Evolutionary conservation across 1,284 basidiomycete species (phyloP).

Genomic region (Rhodotorula sp.): DNA sequence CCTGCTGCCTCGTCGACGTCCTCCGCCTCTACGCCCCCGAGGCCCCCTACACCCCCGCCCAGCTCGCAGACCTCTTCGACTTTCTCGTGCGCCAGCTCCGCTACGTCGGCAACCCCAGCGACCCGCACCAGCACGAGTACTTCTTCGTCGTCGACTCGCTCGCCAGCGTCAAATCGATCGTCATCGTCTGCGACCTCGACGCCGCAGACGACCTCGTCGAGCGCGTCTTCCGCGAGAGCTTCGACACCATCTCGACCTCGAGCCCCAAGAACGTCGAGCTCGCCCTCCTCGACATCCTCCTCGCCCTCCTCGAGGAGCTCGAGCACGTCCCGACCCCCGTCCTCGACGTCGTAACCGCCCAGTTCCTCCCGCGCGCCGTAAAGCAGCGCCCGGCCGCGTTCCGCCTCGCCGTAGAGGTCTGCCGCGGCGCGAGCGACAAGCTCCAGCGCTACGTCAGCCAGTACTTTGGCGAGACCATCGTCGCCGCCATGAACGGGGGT

Average conservation of each 20-base stretch:
- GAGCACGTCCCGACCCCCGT: constrained; percentile 72
- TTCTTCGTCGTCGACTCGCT: constrained; percentile 89
- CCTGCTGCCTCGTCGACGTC: constrained; percentile 92
- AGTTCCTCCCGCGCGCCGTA: constrained; percentile 74
- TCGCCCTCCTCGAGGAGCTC: constrained; percentile 85
- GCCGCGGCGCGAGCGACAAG: constrained; percentile 77
- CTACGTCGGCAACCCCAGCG: constrained; percentile 61
- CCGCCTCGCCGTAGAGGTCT: constrained; percentile 83
- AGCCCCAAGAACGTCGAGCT: constrained; percentile 86
- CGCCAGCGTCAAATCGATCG: constrained; percentile 90
- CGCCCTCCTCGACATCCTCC: constrained; percentile 83
- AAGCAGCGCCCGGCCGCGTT: constrained; percentile 60
- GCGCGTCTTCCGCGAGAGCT: constrained; percentile 80
- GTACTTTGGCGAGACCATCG: constrained; percentile 86
- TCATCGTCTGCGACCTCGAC: constrained; percentile 82
- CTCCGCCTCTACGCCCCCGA: constrained; percentile 93
- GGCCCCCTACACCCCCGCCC: constrained; percentile 85
- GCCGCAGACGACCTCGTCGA: constrained; percentile 82
- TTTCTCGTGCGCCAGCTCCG: constrained; percentile 87
- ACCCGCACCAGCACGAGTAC: constrained; percentile 81
- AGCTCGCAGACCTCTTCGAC: constrained; percentile 87
- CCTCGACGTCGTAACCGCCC: constrained; percentile 76
- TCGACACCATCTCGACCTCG: constrained; percentile 70
- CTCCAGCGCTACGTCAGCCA: constrained; percentile 79
- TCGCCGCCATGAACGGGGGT: constrained; percentile 55